Conservation (phyloP, 164 flowering plant species). For the Akebia trifoliata region DNA sequence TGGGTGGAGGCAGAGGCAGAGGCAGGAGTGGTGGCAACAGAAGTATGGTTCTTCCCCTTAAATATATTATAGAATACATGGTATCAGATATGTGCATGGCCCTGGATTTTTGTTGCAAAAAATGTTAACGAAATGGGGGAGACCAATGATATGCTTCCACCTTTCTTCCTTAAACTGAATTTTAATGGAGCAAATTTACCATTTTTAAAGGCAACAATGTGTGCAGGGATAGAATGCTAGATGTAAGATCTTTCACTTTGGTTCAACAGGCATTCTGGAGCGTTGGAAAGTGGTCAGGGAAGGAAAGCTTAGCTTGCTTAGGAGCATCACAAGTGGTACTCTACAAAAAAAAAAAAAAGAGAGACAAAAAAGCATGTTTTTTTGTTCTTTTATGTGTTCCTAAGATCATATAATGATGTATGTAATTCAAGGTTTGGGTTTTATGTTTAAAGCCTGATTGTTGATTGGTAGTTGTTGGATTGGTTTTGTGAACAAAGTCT, state of each 20-base stretch:
- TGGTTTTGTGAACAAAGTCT: too few relatives aligned
- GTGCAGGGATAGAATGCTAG: constrained; percentile 4
- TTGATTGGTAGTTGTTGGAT: too few relatives aligned
- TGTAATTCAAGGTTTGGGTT: too few relatives aligned
- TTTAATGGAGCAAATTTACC: constrained; percentile 9
- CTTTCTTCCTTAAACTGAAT: not conserved
- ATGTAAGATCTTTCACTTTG: constrained; percentile 1
- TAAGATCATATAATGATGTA: too few relatives aligned
- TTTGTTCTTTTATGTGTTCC: too few relatives aligned
- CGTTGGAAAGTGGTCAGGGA: too few relatives aligned
- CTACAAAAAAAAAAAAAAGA: too few relatives aligned
- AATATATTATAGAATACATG: not conserved
- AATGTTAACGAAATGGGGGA: too few relatives aligned
- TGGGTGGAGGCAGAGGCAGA: constrained; percentile 43
- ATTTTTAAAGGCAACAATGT: constrained; percentile 9
- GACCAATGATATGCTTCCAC: not conserved
- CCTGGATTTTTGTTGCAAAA: not conserved
- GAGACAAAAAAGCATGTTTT: too few relatives aligned
- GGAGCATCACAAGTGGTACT: too few relatives aligned
- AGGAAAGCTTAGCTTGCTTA: not conserved
- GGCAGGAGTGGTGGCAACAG: constrained; percentile 39
- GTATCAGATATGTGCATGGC: not conserved
- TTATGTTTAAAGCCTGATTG: too few relatives aligned
- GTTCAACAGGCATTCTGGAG: not conserved
- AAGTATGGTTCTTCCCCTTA: constrained; percentile 18